Evolutionary conservation across 257 asterid genomes (phyloP), one percentile per base, ranked within the genome.

Genomic region (Lycium barbarum): DNA sequence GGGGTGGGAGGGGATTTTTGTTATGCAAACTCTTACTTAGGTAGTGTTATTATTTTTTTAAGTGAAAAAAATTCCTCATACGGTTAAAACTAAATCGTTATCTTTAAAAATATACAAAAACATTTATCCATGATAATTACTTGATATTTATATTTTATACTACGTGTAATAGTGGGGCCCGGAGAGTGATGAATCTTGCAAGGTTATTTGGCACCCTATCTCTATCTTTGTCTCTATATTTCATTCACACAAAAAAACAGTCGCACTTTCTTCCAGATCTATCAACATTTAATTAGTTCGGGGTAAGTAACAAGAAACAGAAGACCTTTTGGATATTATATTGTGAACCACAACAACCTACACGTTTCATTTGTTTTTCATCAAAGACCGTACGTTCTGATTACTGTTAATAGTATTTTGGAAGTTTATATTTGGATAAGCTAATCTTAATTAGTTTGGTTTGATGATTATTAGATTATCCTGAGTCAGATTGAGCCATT

Each of bases 401-500:
- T 59, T 59, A n/a, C 3, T 7, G 11, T 18, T 18, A 18, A 59
- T 59, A 59, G 33, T n/a, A 59, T 18, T 11, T 7, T 35, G 53
- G 18, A 15, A 54, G 45, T 13, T 54, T 43, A 7, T 18, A 70
- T 40, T 18, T 22, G 7, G 53, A 79, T 2, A 7, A 80, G 36
- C 18, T 57, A 45, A 80, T 11, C 15, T 10, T 38, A 33, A 11
- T 40, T 26, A 26, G 33, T 47, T 80, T 14, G 2, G 7, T 2
- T 53, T 33, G 1, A 49, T 74, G 43, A n/a, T 49, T 10, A 96
- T 49, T 10, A 96, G 98, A 86, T 96, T 49, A 85, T 94, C 7
- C 53, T 88, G 90, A 88, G 86, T 20, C 97, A 93, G 35, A 73
- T 96, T 0, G 97, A 95, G 91, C 94, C 97, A 80, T 79, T 96